Base-by-base conservation (phyloP, 345 rosid genomes). In the Melaleuca quinquenervia region DNA sequence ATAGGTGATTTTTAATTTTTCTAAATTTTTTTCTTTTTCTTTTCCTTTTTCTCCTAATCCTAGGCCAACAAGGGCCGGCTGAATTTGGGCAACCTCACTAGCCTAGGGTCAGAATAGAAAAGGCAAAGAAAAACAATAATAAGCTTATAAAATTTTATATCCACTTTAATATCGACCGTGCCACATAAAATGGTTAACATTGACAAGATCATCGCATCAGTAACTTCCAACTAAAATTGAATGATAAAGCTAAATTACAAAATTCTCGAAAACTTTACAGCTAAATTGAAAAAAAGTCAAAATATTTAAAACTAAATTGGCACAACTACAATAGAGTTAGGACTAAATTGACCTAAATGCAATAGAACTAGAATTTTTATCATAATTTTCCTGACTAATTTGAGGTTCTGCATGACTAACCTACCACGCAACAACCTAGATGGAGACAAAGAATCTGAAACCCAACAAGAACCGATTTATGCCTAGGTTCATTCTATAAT, bases 121-220 rank as follows among this genome's bases (percentile, higher is more conserved):
- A 14, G 1, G 5, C 14, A 27, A 29, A 3, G 0, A 3, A 6
- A 14, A 27, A 13, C 8, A 22, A 55, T 55, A 22, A 55, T 55
- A 24, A 55, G 11, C 11, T 24, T 6, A 22, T 2, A n/a, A 58
- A 3, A 2, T n/a, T 60, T 14, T 13, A 13, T 50, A 50, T 12
- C 3, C 74, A 27, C 15, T 3, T 13, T 20, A 6, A 13, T 0
- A 9, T 7, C 4, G 6, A 6, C 18, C 2, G 1, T 15, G 3
- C 3, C 22, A 15, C 1, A 0, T 62, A 62, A 2, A 8, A 62
- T 1, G 0, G 3, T 8, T 8, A 5, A 9, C 20, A 6, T 13
- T 56, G n/a, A 56, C 13, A 24, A 24, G 2, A 56, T 24, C 0
- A 0, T 15, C 44, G 29, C 15, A 8, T 29, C 10, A 62, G 6